Conservation (phyloP, 1,284 basidiomycete species). For the Thecaphora thlaspeos region DNA sequence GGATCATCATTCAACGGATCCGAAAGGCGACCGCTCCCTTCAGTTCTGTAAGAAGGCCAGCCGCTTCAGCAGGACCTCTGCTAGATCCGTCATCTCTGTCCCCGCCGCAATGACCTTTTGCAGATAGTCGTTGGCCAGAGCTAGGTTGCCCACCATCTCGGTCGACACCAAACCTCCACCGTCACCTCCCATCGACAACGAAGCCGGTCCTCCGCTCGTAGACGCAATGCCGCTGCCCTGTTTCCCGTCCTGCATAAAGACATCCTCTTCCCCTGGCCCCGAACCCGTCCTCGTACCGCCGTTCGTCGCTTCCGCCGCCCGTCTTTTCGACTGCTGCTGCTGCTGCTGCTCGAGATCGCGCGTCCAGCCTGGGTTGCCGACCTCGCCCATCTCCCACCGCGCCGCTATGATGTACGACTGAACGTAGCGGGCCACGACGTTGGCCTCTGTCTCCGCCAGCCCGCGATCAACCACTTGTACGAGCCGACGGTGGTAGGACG, state of each 20-base stretch:
- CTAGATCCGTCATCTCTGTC: slow-evolving; percentile 48
- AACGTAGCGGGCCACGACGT: slow-evolving; percentile 41
- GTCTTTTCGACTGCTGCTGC: slow-evolving; percentile 1
- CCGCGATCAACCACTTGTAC: slow-evolving; percentile 47
- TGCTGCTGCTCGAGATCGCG: slow-evolving; percentile 3
- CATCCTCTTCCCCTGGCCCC: not conserved
- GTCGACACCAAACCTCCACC: slow-evolving; percentile 7
- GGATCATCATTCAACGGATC: no score
- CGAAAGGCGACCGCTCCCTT: no score
- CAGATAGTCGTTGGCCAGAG: slow-evolving; percentile 50
- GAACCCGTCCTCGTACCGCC: slow-evolving; percentile 3
- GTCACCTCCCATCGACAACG: not conserved
- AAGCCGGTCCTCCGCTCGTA: no score
- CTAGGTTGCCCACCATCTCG: slow-evolving; percentile 32
- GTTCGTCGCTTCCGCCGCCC: slow-evolving; percentile 1
- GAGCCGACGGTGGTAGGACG: slow-evolving; percentile 50
- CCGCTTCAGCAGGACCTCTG: slow-evolving; percentile 51
- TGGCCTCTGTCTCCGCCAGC: slow-evolving; percentile 33
- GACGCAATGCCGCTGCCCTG: no score
- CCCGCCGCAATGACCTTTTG: slow-evolving; percentile 52
- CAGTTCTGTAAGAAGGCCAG: slow-evolving; percentile 38
- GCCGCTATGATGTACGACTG: slow-evolving; percentile 51
- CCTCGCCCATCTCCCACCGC: slow-evolving; percentile 54
- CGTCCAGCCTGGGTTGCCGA: slow-evolving; percentile 16
- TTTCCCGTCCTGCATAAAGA: not conserved